Base-by-base conservation (phyloP, 441 rosid genomes). In the Breynia disticha region DNA sequence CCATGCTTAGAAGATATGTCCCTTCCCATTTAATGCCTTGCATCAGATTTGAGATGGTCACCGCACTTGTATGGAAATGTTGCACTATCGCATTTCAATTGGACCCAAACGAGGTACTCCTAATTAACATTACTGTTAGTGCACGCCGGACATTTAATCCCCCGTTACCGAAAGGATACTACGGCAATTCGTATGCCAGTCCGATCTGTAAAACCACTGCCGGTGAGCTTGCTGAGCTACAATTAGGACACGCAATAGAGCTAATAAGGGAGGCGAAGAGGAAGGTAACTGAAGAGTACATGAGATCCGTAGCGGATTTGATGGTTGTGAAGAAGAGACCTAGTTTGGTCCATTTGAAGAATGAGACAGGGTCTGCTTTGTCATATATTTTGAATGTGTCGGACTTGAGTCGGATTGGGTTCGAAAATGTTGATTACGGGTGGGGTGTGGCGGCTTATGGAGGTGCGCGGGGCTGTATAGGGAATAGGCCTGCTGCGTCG, bases 61-160 rank as follows among this genome's bases (percentile, higher is more conserved):
- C 83, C 0, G 80, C 84, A 14, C 78, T 67, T 50, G 38, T 78
- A 6, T 83, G 83, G 87, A 78, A 71, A 8, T 73, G 76, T 48
- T 76, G 83, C 0, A 80, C 83, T 0, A 16, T 51, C 0, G 81
- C 85, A 0, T 41, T 79, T 46, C 59, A 19, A 1, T 75, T 67
- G 1, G 65, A 72, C 22, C 76, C 78, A 0, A 5, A 50, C 2
- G 71, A 72, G 5, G 69, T 67, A 46, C 69, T 72, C 61, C 71
- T 83, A 0, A n/a, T 79, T 7, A 45, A 67, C 0, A 50, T 56
- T 52, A 0, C 59, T 28, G 65, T 64, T 19, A 79, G 74, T 56
- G 63, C 79, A 1, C 78, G 82, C 19, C 16, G 58, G 24, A 71
- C 49, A n/a, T 60, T 78, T 16, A 50, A 69, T 37, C 79, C 81